Percentiles rank a stretch among this genome's conserved stretches.
Conservation (phyloP, 2,329 filamentous ascomycete genomes). For the Penicillium sp. region DNA sequence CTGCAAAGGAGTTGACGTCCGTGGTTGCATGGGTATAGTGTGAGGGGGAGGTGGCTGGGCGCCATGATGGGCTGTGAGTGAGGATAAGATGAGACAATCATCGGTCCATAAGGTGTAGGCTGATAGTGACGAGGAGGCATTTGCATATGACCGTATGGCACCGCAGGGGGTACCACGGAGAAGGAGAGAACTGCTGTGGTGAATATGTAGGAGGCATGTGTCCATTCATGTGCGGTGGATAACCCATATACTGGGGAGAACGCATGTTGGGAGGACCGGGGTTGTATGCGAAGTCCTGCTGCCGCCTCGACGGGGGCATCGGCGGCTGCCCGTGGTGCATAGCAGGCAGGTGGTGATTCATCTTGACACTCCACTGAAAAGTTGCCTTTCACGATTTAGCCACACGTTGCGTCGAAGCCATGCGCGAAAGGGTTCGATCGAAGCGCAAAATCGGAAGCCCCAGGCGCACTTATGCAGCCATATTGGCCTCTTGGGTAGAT, state of each 20-base stretch:
- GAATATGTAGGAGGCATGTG: conserved; percentile 44
- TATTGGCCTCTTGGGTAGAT: conserved; percentile 25
- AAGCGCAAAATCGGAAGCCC: conserved; percentile 16
- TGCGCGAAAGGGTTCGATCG: conserved; percentile 29
- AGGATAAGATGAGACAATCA: conserved; percentile 43
- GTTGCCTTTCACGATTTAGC: conserved; percentile 34
- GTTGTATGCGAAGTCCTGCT: conserved; percentile 44
- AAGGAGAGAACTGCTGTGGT: conserved; percentile 44
- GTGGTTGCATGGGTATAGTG: conserved; percentile 34
- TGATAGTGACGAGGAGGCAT: conserved; percentile 37
- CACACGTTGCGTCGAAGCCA: conserved; percentile 41
- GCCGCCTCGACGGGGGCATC: conserved; percentile 46
- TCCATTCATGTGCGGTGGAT: conserved; percentile 55
- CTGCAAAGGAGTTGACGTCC: conserved; percentile 36
- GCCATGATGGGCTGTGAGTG: conserved; percentile 39
- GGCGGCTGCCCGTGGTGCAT: conserved; percentile 48
- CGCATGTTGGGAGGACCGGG: conserved; percentile 48
- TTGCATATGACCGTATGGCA: conserved; percentile 35
- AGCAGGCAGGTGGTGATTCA: conserved; percentile 44
- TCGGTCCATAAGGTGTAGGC: conserved; percentile 37
- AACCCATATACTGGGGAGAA: conserved; percentile 55
- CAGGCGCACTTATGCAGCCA: conserved; percentile 34
- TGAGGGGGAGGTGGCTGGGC: conserved; percentile 34
- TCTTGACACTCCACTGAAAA: conserved; percentile 33
- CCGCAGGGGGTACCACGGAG: conserved; percentile 42